Evolutionary conservation across 345 rosid genomes (phyloP).

Genomic region (Eucalyptus regnans): DNA sequence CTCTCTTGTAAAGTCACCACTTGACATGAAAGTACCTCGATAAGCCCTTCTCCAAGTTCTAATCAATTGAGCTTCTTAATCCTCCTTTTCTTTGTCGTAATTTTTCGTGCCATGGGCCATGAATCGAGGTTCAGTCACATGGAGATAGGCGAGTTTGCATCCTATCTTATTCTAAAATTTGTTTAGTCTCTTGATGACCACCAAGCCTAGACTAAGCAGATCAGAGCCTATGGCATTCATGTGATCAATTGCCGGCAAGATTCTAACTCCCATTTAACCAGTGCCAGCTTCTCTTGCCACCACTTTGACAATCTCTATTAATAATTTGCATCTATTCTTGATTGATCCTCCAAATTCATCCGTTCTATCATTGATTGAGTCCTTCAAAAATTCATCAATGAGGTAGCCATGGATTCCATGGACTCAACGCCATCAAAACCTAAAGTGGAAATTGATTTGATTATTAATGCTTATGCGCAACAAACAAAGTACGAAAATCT

Average conservation of each 20-base stretch:
- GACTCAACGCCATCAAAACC: not conserved
- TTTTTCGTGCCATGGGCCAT: not conserved
- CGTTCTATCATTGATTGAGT: not conserved
- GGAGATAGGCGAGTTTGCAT: not conserved
- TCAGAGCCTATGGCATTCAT: not conserved
- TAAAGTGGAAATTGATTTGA: not conserved
- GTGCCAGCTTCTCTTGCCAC: not conserved
- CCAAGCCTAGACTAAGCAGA: not conserved
- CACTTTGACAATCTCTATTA: not conserved
- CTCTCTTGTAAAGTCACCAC: not conserved
- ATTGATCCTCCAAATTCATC: not conserved
- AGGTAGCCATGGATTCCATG: constrained; percentile 1
- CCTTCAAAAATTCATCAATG: constrained; percentile 4
- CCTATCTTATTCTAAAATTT: not conserved
- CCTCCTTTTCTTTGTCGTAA: not conserved
- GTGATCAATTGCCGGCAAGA: not conserved
- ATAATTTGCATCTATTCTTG: not conserved
- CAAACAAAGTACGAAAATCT: not conserved
- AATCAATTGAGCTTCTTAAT: not conserved
- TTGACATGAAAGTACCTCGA: not conserved
- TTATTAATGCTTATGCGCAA: not conserved
- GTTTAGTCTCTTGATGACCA: not conserved
- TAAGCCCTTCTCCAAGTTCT: not conserved
- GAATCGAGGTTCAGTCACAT: constrained; percentile 1
- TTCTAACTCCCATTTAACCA: not conserved